A percentile compares a stretch with the other conserved stretches of the same genome.
phyloP scores from a whole-genome alignment of 2,329 filamentous ascomycete species.

The Diaporthe ampelina region DNA sequence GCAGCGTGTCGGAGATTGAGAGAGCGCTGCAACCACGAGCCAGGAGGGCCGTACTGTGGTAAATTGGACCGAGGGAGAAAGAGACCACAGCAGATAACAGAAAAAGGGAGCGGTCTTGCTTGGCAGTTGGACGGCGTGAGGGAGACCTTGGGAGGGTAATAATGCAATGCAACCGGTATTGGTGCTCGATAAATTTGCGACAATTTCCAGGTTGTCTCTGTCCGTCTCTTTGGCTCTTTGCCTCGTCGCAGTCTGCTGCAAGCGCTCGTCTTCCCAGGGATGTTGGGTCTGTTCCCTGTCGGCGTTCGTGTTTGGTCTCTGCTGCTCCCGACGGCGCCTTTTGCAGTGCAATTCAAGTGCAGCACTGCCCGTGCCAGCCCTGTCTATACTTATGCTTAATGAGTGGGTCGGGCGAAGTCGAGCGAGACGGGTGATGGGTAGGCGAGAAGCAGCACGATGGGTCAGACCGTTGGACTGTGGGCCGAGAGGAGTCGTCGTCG shows the following conservation, averaged over 20 bases:
- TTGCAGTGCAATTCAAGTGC: background rate
- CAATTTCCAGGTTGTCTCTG: background rate
- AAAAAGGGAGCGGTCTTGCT: background rate
- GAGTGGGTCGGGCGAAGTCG: slow-evolving; percentile 20
- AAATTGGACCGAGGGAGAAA: slow-evolving; percentile 25
- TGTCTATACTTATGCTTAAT: slow-evolving; percentile 36
- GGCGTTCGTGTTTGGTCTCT: background rate
- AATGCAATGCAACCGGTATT: slow-evolving; percentile 13
- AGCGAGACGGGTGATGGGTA: background rate
- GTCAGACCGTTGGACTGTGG: slow-evolving; percentile 1
- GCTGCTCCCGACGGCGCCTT: slow-evolving; percentile 1
- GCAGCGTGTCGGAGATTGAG: slow-evolving; percentile 33
- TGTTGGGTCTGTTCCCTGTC: slow-evolving; percentile 3
- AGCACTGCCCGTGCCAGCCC: slow-evolving; percentile 26
- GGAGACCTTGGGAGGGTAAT: background rate
- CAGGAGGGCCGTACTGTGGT: slow-evolving; percentile 3
- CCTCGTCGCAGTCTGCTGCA: background rate
- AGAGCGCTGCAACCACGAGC: slow-evolving; percentile 29
- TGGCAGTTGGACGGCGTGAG: slow-evolving; percentile 1
- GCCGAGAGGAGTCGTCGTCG: background rate
- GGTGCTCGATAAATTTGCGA: slow-evolving; percentile 17
- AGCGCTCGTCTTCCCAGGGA: background rate
- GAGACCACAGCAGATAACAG: background rate
- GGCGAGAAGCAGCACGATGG: slow-evolving; percentile 25
- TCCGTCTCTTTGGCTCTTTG: background rate